Base-by-base conservation (phyloP, 495 filamentous ascomycete species). In the Thozetella sp. region DNA sequence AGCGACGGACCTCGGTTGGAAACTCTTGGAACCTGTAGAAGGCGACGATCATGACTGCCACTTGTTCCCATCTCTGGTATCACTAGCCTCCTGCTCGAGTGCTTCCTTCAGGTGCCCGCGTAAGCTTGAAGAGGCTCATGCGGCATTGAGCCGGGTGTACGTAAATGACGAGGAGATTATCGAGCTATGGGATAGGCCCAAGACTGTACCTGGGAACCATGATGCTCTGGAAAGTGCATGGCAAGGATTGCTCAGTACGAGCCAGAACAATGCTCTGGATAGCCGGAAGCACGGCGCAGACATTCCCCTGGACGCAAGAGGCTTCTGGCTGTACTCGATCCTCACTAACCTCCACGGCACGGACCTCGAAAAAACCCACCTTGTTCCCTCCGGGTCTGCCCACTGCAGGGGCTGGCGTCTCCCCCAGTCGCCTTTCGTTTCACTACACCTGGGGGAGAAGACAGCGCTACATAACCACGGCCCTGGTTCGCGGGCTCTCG, bases 271-370 rank as follows among this genome's bases (percentile, higher is more conserved):
- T n/a, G 3, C 43, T 9, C 43, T 48, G 9, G 10, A 27, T 15
- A 17, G n/a, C n/a, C n/a, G n/a, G n/a, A n/a, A n/a, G n/a, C n/a
- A n/a, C n/a, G n/a, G n/a, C 43, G 20, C 43, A 48, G n/a, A 4
- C 12, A 37, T 37, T 37, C 43, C 52, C 58, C 54, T 27, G 58
- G 45, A 10, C 22, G 25, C 20, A 6, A 48, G 58, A 46, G 52
- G 52, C n/a, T 60, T 60, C 22, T 60, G 58, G 58, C n/a, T 60
- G 1, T 26, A 55, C 30, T 46, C 53, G 22, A 22, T 55, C 45
- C 27, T 60, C 10, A 40, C 52, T 22, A 37, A 53, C 43, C 22
- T 60, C 10, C 27, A 45, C 24, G 9, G n/a, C 25, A 53, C 46
- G 19, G 40, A 51, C 6, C 26, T 51, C 53, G 17, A 40, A 13